Conservation (phyloP, 2,329 filamentous ascomycete genomes). For the Ascosphaera apis region DNA sequence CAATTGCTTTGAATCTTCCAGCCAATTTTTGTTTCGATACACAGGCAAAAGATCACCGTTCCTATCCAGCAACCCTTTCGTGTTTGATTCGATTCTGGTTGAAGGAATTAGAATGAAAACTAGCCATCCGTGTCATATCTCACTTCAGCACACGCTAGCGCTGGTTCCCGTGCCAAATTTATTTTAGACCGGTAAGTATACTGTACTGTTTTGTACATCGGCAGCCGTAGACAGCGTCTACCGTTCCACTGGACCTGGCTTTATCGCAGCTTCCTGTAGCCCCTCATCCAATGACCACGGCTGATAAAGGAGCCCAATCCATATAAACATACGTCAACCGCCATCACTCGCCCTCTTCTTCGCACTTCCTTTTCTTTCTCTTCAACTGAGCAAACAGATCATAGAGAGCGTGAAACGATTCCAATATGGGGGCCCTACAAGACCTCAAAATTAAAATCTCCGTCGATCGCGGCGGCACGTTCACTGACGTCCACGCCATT, state of each 20-base stretch:
- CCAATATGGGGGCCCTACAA: constrained; percentile 2
- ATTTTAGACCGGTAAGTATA: too few relatives aligned
- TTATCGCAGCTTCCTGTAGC: neutral
- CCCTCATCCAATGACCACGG: neutral
- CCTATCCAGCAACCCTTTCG: too few relatives aligned
- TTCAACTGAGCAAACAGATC: constrained; percentile 6
- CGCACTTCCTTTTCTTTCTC: constrained; percentile 1
- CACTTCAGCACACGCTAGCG: too few relatives aligned
- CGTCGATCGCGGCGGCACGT: constrained; percentile 20
- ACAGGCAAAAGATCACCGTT: too few relatives aligned
- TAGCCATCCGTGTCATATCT: too few relatives aligned
- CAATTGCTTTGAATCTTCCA: too few relatives aligned
- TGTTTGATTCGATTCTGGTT: too few relatives aligned
- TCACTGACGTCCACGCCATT: constrained; percentile 11
- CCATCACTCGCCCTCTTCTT: neutral
- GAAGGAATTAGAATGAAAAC: too few relatives aligned
- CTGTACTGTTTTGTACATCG: too few relatives aligned
- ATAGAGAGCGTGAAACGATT: constrained; percentile 4
- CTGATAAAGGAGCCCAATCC: neutral
- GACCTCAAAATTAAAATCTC: constrained; percentile 4
- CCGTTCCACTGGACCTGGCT: neutral
- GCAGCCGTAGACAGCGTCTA: neutral
- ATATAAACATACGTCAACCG: too few relatives aligned
- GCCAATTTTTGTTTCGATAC: too few relatives aligned
- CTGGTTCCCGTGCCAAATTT: neutral